Base-by-base conservation (phyloP, 192 early-diverging fungal genomes). In the Gamsiella multidivaricata region DNA sequence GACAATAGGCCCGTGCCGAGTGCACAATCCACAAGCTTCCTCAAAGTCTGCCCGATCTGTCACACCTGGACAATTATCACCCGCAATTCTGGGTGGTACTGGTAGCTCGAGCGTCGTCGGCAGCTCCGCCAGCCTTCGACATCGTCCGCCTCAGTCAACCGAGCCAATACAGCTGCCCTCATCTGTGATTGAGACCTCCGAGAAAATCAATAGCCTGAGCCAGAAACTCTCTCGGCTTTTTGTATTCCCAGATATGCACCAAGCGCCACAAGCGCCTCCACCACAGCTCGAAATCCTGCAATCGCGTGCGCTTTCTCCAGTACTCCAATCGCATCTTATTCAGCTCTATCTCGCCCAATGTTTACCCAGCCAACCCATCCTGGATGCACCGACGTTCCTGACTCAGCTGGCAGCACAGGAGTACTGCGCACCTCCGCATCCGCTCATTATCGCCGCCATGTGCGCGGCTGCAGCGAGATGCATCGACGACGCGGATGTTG, bases 151-250 rank as follows among this genome's bases (percentile, higher is more conserved):
- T 10, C 46, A 23, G 14, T 45, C 74, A 54, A 20, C 34, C 54
- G 74, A 78, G 34, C 65, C 60, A 11, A 52, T 47, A 17, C 33
- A 61, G 37, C 28, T 78, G 36, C 74, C 74, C 0, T 58, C 74
- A 23, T 55, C 74, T 45, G 74, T 78, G 18, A 78, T 78, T 47
- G 74, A 78, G 54, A 78, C 74, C 22, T 78, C 74, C 29, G 74
- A 78, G 54, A 78, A 69, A 69, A 78, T 78, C 39, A 78, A 78
- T 61, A 68, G 20, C 64, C 57, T 78, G 74, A 78, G 74, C 60
- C 54, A 60, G 31, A 78, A 78, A 46, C 66, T 78, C 66, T 58
- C 74, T 51, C 74, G 74, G 60, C 74, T 78, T 49, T 78, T 43
- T 49, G 60, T 78, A 33, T 78, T 78, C 25, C 65, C 66, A 61